Evolutionary conservation across 305 asterid genomes (phyloP), one percentile per base, ranked within the genome.

Genomic region (Fraxinus greggii): DNA sequence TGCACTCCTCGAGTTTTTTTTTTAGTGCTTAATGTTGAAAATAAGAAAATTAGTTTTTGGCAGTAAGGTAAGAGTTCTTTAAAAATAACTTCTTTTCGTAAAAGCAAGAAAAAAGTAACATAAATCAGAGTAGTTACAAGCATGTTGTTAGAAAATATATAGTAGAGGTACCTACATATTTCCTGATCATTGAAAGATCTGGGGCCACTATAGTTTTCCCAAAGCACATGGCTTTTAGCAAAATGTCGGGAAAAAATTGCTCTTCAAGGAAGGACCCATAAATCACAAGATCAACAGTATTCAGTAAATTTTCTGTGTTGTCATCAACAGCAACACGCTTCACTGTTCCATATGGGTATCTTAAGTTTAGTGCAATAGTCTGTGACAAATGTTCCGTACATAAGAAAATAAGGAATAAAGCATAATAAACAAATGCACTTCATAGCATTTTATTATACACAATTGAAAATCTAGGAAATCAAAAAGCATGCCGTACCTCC

Each of bases 151-250:
- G 78, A 85, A 79, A 65, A 81, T 24, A 74, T 2, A 72, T 79
- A 29, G 65, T 81, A 81, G 63, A 82, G 84, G 82, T 78, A 82
- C 97, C 24, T 92, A 97, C 99, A 87, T 93, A 89, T 95, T 92
- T 93, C 85, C 83, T 89, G 77, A 92, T 92, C 80, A 82, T 76
- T 7, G 93, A 88, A 82, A 93, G 85, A 83, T 93, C 94, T 5
- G 99, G 98, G 76, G 98, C 97, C 56, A 97, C 82, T 80, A 92
- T 83, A 77, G 97, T 97, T 84, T 95, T 97, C 92, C 84, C 94
- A 0, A 89, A 86, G 86, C 94, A 90, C 99, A 97, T 93, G 70
- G 99, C 93, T 90, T 89, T 95, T 81, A 90, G 91, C 92, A 95
- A 88, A 84, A 88, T 87, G 79, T 81, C 89, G 2, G 98, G 98